Percentiles rank a stretch among this genome's conserved stretches.
Conservation (phyloP, 2,329 filamentous ascomycete species). For the Pyricularia pennisetigena region DNA sequence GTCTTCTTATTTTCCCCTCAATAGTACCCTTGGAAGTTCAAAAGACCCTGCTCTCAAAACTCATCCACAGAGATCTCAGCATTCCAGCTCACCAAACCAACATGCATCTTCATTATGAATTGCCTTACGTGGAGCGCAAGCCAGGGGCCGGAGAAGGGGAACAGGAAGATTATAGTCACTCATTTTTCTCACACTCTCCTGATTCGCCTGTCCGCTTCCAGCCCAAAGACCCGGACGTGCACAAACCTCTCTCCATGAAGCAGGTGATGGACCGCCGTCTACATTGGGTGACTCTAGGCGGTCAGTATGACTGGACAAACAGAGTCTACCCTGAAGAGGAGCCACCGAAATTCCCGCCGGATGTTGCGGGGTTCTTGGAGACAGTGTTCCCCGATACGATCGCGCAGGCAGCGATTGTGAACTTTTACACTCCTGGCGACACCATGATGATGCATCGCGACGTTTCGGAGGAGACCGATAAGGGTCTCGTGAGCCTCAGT, state of each 20-base stretch:
- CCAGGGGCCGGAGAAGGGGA: conserved; percentile 1
- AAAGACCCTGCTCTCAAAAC: conserved; percentile 54
- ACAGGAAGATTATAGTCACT: background rate
- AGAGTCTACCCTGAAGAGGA: conserved; percentile 65
- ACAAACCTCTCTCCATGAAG: conserved; percentile 60
- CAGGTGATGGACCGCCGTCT: conserved; percentile 71
- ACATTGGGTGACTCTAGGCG: conserved; percentile 89
- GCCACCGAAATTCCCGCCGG: conserved; percentile 64
- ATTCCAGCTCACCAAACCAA: conserved; percentile 74
- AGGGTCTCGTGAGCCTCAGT: conserved; percentile 74
- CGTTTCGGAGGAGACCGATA: conserved; percentile 75
- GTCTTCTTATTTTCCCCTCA: conserved; percentile 67
- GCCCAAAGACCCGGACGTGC: conserved; percentile 64
- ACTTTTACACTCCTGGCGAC: conserved; percentile 84
- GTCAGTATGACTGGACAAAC: conserved; percentile 92
- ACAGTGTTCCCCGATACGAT: conserved; percentile 65
- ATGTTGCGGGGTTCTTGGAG: conserved; percentile 59
- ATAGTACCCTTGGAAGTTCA: conserved; percentile 65
- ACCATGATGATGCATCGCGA: conserved; percentile 90
- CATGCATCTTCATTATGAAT: conserved; percentile 34
- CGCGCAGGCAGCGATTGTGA: conserved; percentile 86
- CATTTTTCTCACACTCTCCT: conserved; percentile 4
- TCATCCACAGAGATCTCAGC: conserved; percentile 59
- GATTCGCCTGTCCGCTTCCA: conserved; percentile 41
- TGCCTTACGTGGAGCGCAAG: conserved; percentile 18